A percentile compares a stretch with the other conserved stretches of the same genome.
These are phyloP conservation scores for Auricularia heimuer DNA, from an alignment of 768 basidiomycete genomes.

Conservation along the genomic window DNA sequence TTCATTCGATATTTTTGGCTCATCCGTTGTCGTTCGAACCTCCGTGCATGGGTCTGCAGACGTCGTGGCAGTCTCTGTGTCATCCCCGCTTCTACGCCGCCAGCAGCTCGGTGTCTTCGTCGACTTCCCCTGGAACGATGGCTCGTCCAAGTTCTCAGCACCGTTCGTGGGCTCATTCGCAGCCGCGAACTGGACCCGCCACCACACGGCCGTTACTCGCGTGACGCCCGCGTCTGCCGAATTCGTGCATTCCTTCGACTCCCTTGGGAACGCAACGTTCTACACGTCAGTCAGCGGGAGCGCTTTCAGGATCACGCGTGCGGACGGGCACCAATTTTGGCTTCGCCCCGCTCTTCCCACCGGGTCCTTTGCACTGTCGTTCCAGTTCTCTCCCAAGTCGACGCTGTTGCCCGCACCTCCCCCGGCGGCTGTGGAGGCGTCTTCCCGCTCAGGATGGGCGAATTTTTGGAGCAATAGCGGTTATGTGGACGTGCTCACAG, in stretches of 20 bases:
- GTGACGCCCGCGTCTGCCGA: slow-evolving; percentile 20
- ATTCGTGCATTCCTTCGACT: slow-evolving; percentile 28
- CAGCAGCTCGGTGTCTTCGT: slow-evolving; percentile 39
- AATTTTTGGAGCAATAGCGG: slow-evolving; percentile 39
- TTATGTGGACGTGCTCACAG: slow-evolving; percentile 43
- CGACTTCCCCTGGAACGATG: slow-evolving; percentile 56
- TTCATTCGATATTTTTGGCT: slow-evolving; percentile 30
- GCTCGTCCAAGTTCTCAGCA: slow-evolving; percentile 42
- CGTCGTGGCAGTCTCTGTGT: slow-evolving; percentile 30
- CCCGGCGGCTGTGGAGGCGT: slow-evolving; percentile 19
- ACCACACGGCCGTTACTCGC: slow-evolving; percentile 36
- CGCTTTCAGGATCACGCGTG: slow-evolving; percentile 29
- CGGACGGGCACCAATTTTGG: slow-evolving; percentile 37
- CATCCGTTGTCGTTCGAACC: slow-evolving; percentile 30
- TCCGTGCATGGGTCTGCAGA: slow-evolving; percentile 30
- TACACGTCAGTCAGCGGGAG: slow-evolving; percentile 35
- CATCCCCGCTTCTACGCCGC: slow-evolving; percentile 30
- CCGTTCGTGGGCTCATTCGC: slow-evolving; percentile 46
- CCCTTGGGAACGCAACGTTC: slow-evolving; percentile 30
- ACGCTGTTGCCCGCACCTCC: slow-evolving; percentile 8
- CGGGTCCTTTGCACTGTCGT: slow-evolving; percentile 27
- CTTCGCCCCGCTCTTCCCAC: slow-evolving; percentile 24
- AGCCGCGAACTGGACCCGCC: slow-evolving; percentile 26
- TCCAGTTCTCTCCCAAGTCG: slow-evolving; percentile 22
- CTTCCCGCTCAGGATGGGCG: slow-evolving; percentile 34